phyloP scores from a whole-genome alignment of 805 yeast genomes.

The Yarrowia alimentaria region DNA sequence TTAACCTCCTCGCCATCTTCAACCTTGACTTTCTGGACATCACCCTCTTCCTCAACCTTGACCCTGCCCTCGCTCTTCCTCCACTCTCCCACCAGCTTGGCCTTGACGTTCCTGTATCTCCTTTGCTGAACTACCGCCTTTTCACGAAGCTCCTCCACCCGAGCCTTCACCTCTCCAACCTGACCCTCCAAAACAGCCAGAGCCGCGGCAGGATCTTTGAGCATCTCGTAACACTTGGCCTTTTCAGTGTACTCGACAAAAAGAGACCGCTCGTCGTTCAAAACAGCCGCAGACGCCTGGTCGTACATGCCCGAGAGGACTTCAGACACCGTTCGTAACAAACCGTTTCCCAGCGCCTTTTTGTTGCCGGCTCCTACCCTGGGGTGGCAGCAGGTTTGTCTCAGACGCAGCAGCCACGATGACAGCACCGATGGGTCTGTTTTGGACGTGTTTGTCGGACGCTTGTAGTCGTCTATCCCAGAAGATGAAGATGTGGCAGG shows the following conservation, averaged over 20 bases:
- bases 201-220: conserved; percentile 53
- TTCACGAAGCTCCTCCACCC: conserved; percentile 7
- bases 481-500: no score
- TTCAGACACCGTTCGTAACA: conserved; percentile 56
- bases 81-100: background rate
- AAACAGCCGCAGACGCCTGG: conserved; percentile 51
- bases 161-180: conserved; percentile 28
- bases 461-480: no score
- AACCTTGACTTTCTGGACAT: no score
- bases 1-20: background rate
- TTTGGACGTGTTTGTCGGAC: no score
- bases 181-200: conserved; percentile 40
- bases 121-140: background rate
- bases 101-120: background rate
- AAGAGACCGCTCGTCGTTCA: conserved; percentile 50
- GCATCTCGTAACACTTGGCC: conserved; percentile 71
- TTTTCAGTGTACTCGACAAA: conserved; percentile 49
- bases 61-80: background rate
- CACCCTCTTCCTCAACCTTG: background rate
- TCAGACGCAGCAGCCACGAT: conserved; percentile 62
- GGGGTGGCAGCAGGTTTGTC: conserved; percentile 86
- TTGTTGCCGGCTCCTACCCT: conserved; percentile 36
- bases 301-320: conserved; percentile 65
- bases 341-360: conserved; percentile 37
- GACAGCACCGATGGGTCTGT: no score